Evolutionary conservation across 139 green algal species (phyloP).

Genomic region (Tetradesmus obliquus): DNA sequence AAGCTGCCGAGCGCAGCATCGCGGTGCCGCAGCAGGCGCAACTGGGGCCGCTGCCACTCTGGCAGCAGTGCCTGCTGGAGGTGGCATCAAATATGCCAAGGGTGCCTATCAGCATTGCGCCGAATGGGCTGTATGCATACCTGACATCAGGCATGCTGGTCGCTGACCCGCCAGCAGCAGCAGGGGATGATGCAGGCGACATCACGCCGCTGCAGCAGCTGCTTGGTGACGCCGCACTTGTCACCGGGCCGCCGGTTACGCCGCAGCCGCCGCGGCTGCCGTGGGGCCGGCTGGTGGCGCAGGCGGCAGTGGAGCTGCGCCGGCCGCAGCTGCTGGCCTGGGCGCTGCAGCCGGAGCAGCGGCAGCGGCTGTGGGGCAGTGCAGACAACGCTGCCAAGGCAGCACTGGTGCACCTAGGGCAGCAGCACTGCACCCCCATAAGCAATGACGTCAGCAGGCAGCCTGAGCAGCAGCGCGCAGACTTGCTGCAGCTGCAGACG

Average conservation of each 20-base stretch:
- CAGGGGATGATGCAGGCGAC: neutral
- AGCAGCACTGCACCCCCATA: neutral
- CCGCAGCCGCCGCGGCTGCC: neutral
- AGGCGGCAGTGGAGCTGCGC: neutral
- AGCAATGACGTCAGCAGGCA: neutral
- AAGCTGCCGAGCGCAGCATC: neutral
- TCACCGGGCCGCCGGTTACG: neutral
- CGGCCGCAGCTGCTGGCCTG: neutral
- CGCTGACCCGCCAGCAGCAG: neutral
- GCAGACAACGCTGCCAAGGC: neutral
- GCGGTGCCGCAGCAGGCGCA: neutral
- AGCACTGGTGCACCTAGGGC: neutral
- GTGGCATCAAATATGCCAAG: neutral
- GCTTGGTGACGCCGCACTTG: neutral
- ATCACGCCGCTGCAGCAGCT: neutral
- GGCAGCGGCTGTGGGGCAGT: neutral
- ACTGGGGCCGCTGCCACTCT: neutral
- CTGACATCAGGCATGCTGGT: neutral
- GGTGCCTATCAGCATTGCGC: neutral
- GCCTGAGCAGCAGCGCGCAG: neutral
- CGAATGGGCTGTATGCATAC: neutral
- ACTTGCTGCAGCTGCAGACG: neutral
- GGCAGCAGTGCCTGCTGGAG: neutral
- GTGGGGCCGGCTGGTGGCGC: neutral
- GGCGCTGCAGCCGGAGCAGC: neutral